phyloP scores from a whole-genome alignment of 768 basidiomycete genomes.

The Pisolithus microcarpus region DNA sequence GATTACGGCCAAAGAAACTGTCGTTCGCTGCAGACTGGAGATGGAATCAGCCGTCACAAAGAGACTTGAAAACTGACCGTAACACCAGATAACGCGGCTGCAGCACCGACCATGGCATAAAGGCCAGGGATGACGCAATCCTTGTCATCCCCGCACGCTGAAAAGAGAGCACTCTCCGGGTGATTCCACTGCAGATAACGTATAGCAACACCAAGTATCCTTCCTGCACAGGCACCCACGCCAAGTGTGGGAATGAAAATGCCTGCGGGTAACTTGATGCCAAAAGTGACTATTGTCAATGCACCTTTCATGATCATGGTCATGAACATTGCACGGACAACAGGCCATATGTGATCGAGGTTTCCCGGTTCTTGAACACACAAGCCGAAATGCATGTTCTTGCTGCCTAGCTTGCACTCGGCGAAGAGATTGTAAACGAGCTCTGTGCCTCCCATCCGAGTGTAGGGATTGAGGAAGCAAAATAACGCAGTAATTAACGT shows the following conservation, averaged over 20 bases:
- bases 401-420: constrained; percentile 63
- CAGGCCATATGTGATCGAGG: constrained; percentile 48
- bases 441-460: constrained; percentile 92
- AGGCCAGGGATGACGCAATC: constrained; percentile 84
- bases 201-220: constrained; percentile 75
- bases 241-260: constrained; percentile 96
- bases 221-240: constrained; percentile 89
- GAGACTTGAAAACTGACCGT: constrained; percentile 52
- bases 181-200: constrained; percentile 66
- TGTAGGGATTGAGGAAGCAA: constrained; percentile 84
- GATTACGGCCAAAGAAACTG: constrained; percentile 92
- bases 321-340: constrained; percentile 58
- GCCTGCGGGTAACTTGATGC: constrained; percentile 85
- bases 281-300: constrained; percentile 85
- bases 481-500: constrained; percentile 70
- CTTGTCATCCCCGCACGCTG: constrained; percentile 52
- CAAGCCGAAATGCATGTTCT: constrained; percentile 53
- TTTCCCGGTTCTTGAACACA: constrained; percentile 63
- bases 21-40: constrained; percentile 52
- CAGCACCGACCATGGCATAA: constrained; percentile 96
- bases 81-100: constrained; percentile 90
- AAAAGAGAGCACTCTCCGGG: constrained; percentile 57
- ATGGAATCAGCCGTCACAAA: constrained; percentile 3
- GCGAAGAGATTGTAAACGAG: constrained; percentile 88
- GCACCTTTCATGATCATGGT: constrained; percentile 78